Evolutionary conservation across 1,284 basidiomycete species (phyloP).

Genomic region (Ceratobasidium theobromae): DNA sequence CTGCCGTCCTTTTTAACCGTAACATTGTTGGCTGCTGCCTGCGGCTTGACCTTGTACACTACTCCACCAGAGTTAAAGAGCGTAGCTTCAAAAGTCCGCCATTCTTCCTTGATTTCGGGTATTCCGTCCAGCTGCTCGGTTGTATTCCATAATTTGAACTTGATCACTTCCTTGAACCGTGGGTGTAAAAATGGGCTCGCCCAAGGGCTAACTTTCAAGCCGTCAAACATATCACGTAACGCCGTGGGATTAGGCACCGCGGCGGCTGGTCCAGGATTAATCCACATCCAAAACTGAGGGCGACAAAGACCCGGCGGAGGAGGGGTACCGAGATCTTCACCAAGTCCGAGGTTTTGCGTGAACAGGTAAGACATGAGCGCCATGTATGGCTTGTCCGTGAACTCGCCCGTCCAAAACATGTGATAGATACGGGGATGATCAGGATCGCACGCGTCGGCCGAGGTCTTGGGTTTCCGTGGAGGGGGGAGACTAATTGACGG

Average conservation of each 20-base stretch:
- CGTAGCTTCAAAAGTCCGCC: conserved; percentile 55
- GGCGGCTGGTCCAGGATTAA: conserved; percentile 69
- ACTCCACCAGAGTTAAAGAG: conserved; percentile 67
- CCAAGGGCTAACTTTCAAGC: conserved; percentile 77
- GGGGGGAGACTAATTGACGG: conserved; percentile 37
- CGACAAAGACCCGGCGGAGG: conserved; percentile 53
- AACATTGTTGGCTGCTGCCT: conserved; percentile 37
- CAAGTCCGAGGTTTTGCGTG: conserved; percentile 77
- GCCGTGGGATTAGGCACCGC: conserved; percentile 73
- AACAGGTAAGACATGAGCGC: conserved; percentile 77
- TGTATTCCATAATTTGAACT: conserved; percentile 89
- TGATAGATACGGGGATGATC: conserved; percentile 75
- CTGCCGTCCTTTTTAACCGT: conserved; percentile 37
- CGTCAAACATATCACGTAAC: conserved; percentile 63
- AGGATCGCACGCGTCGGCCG: conserved; percentile 57
- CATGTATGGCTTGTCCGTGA: conserved; percentile 83
- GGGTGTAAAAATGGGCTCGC: conserved; percentile 80
- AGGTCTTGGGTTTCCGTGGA: conserved; percentile 12
- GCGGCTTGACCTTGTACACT: conserved; percentile 49
- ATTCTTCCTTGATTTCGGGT: conserved; percentile 73
- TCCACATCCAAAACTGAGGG: conserved; percentile 86
- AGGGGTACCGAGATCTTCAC: conserved; percentile 47
- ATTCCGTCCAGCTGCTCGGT: conserved; percentile 84
- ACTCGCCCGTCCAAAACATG: conserved; percentile 84
- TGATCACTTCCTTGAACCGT: conserved; percentile 75